Evolutionary conservation across 345 rosid species (phyloP), one percentile per base, ranked within the genome.

Genomic region (Aegle marmelos): DNA sequence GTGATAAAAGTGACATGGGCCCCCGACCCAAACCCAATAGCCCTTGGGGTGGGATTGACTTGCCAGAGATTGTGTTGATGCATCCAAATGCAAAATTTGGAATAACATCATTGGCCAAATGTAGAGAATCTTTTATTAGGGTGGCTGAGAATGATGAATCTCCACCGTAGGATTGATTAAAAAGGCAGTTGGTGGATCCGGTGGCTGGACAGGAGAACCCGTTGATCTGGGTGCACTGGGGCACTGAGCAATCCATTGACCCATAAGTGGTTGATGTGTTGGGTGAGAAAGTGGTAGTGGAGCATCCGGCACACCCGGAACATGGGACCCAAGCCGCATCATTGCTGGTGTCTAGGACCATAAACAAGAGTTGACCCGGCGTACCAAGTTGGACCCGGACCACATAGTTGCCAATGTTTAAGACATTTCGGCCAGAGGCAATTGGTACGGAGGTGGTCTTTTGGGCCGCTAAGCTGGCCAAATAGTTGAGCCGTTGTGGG

Each of bases 1-100:
- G 98, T 0, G 94, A 88, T 37, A 94, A 33, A 27, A 93, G 65
- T 1, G 98, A 94, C 78, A 90, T 76, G 72, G 98, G 78, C 9
- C 98, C 98, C 5, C 95, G 95, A 27, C 98, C 98, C 76, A 93
- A 77, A 41, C 97, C 98, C 89, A 94, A 73, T 69, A 94, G 45
- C 28, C 98, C 98, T 50, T 94, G 97, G 2, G 94, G 93, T 3
- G 97, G 98, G 59, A 94, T 65, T 10, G 95, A 90, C 30, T 81
- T 75, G 14, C 98, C 98, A 0, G 90, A 83, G 77, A 82, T 72
- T 3, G 90, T 21, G 68, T 74, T 82, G 65, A 93, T 82, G 79
- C 97, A 94, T 10, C 98, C 97, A 30, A 93, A 90, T 16, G 89
- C 78, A 77, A 85, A 93, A 41, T 82, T 80, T 0, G 92, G 88